phyloP scores from a whole-genome alignment of 2,329 filamentous ascomycete species.

The Monosporascus sp. region DNA sequence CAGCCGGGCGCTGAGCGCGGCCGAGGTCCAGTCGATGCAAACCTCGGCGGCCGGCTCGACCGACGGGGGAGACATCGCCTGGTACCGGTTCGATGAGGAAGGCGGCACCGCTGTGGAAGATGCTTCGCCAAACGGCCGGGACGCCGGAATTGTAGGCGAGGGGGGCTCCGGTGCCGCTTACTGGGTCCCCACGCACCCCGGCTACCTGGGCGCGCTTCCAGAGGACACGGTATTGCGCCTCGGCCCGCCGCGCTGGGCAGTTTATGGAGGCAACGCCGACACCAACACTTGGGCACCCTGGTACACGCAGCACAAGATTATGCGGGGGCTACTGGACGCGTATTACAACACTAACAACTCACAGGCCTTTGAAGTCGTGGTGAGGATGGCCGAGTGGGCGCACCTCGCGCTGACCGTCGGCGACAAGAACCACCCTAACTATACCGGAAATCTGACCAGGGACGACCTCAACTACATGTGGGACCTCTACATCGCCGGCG shows the following conservation, averaged over 20 bases:
- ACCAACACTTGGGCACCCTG: conserved; percentile 29
- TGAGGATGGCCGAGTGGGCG: conserved; percentile 28
- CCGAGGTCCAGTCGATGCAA: conserved; percentile 11
- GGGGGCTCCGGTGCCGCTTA: conserved; percentile 7
- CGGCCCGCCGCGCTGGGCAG: conserved; percentile 27
- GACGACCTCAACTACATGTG: conserved; percentile 30
- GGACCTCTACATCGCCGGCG: conserved; percentile 28
- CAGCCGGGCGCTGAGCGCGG: conserved; percentile 10
- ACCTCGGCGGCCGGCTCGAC: conserved; percentile 11
- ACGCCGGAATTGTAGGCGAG: conserved; percentile 9
- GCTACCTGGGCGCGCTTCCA: conserved; percentile 27
- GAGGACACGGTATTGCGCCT: conserved; percentile 28
- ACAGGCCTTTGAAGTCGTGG: conserved; percentile 21
- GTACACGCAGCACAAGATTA: conserved; percentile 31
- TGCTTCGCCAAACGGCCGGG: conserved; percentile 11
- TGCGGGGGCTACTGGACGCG: conserved; percentile 27
- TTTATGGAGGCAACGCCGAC: conserved; percentile 22
- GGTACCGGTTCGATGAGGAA: conserved; percentile 16
- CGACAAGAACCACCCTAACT: conserved; percentile 27
- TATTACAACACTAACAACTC: conserved; percentile 30
- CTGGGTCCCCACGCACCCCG: conserved; percentile 26
- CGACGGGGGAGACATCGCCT: conserved; percentile 14
- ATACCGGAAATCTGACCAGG: conserved; percentile 24
- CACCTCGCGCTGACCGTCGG: conserved; percentile 27
- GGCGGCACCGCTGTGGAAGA: conserved; percentile 10